phyloP scores from a whole-genome alignment of 208 protist genomes.

The Entamoeba moshkovskii region DNA sequence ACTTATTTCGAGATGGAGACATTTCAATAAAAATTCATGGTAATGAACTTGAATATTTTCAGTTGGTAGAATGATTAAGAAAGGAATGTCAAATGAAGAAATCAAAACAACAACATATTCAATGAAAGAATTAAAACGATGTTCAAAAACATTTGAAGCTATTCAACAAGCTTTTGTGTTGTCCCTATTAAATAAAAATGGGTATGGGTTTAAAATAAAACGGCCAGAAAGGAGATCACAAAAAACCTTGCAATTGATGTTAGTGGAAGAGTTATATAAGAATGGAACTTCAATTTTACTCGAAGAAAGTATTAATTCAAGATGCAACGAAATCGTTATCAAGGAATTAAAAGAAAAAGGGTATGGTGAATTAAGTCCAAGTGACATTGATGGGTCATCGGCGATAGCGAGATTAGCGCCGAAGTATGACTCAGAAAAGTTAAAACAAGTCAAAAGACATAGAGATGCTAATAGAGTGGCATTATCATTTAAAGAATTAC shows the following conservation, averaged over 20 bases:
- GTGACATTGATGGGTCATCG: not conserved
- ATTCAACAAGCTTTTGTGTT: not conserved
- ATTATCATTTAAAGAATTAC: not conserved
- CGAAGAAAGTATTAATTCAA: not conserved
- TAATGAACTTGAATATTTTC: no score
- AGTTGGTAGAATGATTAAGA: no score
- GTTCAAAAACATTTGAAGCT: not conserved
- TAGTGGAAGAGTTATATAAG: not conserved
- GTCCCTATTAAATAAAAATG: not conserved
- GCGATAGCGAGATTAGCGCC: not conserved
- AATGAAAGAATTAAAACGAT: not conserved
- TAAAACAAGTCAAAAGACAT: not conserved
- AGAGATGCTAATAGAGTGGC: not conserved
- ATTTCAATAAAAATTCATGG: no score
- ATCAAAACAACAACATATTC: not conserved
- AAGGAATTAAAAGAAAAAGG: not conserved
- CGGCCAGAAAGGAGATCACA: not conserved
- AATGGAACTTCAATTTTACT: not conserved
- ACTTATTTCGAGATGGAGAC: no score
- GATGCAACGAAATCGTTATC: not conserved
- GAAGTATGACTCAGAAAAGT: not conserved
- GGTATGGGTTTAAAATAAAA: not conserved
- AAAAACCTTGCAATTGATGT: not conserved
- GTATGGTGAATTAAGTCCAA: not conserved
- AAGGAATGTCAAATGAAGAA: not conserved